phyloP scores from a whole-genome alignment of 805 yeast species.

The Sungouiella thailandica region DNA sequence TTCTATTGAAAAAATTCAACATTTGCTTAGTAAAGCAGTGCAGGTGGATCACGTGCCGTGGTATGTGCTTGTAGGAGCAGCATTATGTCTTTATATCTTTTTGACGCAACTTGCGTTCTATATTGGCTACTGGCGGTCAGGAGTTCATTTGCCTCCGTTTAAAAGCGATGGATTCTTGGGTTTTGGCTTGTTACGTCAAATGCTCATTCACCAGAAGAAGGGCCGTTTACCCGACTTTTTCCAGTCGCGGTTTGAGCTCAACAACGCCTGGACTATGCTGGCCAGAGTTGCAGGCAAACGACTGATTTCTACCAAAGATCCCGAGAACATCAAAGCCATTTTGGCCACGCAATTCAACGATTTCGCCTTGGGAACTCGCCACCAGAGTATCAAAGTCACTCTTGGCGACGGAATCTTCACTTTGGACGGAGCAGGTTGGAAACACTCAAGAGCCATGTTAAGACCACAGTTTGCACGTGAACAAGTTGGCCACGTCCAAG shows the following conservation, averaged over 20 bases:
- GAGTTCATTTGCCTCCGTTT: conserved; percentile 8
- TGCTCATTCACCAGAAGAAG: conserved; percentile 3
- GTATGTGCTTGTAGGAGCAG: neutral
- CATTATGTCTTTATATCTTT: neutral
- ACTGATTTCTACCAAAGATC: conserved; percentile 14
- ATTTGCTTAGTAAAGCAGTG: too few relatives aligned
- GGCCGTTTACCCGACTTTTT: conserved; percentile 10
- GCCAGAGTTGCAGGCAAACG: conserved; percentile 8
- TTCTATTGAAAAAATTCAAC: too few relatives aligned
- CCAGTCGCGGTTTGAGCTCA: conserved; percentile 3
- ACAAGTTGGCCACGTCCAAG: conserved; percentile 21
- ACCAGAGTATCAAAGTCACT: conserved; percentile 15
- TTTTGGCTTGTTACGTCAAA: conserved; percentile 4
- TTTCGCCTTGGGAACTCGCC: conserved; percentile 21
- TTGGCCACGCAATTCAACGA: conserved; percentile 24
- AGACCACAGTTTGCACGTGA: conserved; percentile 25
- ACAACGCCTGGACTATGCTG: conserved; percentile 4
- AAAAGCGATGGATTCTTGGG: conserved; percentile 10
- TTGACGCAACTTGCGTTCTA: neutral
- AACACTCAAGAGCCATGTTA: conserved; percentile 24
- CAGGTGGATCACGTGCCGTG: neutral
- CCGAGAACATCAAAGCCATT: conserved; percentile 24
- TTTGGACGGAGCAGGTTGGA: conserved; percentile 25
- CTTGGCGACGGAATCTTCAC: conserved; percentile 26
- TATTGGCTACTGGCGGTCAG: conserved; percentile 2